Conservation (phyloP, 2,329 filamentous ascomycete species). For the Venturia carpophila region DNA sequence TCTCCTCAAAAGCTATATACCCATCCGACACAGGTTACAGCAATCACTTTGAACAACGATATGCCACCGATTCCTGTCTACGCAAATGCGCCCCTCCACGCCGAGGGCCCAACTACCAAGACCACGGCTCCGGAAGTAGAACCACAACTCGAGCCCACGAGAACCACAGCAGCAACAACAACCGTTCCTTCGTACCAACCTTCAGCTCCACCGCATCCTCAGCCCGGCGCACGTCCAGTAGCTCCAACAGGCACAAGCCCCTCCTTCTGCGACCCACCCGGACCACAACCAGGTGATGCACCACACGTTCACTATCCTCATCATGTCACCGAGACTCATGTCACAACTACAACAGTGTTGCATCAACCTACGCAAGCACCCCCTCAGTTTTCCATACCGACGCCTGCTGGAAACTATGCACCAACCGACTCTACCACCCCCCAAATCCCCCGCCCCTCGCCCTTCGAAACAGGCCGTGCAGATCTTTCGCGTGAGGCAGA, state of each 20-base stretch:
- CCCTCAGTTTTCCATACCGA: slow-evolving; percentile 35
- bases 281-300: slow-evolving; percentile 37
- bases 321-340: slow-evolving; percentile 6
- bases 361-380: slow-evolving; percentile 27
- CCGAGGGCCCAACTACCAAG: slow-evolving; percentile 23
- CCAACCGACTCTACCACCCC: slow-evolving; percentile 33
- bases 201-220: slow-evolving; percentile 28
- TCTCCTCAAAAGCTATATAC: neutral
- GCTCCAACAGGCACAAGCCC: slow-evolving; percentile 20
- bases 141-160: slow-evolving; percentile 34
- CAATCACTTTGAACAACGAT: slow-evolving; percentile 19
- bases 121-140: slow-evolving; percentile 26
- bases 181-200: slow-evolving; percentile 25
- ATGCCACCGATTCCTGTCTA: slow-evolving; percentile 43
- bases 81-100: slow-evolving; percentile 39
- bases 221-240: slow-evolving; percentile 26
- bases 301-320: slow-evolving; percentile 20
- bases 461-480: slow-evolving; percentile 20
- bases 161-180: slow-evolving; percentile 29
- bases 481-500: slow-evolving; percentile 20
- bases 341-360: slow-evolving; percentile 27
- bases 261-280: slow-evolving; percentile 26
- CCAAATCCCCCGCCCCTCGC: slow-evolving; percentile 21
- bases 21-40: neutral
- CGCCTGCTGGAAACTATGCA: slow-evolving; percentile 31